phyloP scores from a whole-genome alignment of 2,329 filamentous ascomycete genomes.

The Fusarium sp. region DNA sequence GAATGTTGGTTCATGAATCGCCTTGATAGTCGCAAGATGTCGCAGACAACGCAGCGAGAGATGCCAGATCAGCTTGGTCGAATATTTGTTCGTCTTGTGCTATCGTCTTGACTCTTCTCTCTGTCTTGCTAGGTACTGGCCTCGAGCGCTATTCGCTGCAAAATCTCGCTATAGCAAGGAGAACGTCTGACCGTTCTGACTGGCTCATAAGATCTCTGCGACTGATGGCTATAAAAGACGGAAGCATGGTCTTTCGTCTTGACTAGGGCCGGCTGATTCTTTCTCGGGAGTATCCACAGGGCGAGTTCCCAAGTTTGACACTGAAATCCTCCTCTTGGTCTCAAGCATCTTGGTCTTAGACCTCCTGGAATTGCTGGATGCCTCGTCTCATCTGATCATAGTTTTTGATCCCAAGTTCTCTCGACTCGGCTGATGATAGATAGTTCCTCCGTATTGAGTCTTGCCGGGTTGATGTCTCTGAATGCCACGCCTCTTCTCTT shows the following conservation, averaged over 20 bases:
- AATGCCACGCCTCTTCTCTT: slow-evolving; percentile 39
- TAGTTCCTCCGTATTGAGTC: slow-evolving; percentile 37
- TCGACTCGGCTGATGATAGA: slow-evolving; percentile 34
- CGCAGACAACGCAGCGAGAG: slow-evolving; percentile 53
- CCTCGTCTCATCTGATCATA: slow-evolving; percentile 37
- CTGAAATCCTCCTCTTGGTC: slow-evolving; percentile 42
- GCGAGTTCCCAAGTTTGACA: slow-evolving; percentile 38
- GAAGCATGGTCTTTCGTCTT: slow-evolving; percentile 45
- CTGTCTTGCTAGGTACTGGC: slow-evolving; percentile 69
- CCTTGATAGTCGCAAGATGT: slow-evolving; percentile 44
- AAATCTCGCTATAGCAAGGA: slow-evolving; percentile 62
- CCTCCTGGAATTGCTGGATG: slow-evolving; percentile 30
- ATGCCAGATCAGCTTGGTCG: slow-evolving; percentile 56
- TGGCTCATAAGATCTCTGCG: slow-evolving; percentile 55
- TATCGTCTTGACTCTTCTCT: slow-evolving; percentile 69
- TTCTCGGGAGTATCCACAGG: slow-evolving; percentile 45
- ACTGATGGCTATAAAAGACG: slow-evolving; percentile 58
- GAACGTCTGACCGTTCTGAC: slow-evolving; percentile 50
- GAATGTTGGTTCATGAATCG: slow-evolving; percentile 38
- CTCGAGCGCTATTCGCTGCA: slow-evolving; percentile 67
- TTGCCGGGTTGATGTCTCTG: slow-evolving; percentile 37
- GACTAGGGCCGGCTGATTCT: slow-evolving; percentile 46
- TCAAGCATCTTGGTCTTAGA: slow-evolving; percentile 38
- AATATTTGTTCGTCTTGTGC: slow-evolving; percentile 65
- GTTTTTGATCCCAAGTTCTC: slow-evolving; percentile 39